Percentiles rank a stretch among this genome's conserved stretches.
Evolutionary conservation across 1,284 basidiomycete species (phyloP).

Genomic region (Waitea zeae): DNA sequence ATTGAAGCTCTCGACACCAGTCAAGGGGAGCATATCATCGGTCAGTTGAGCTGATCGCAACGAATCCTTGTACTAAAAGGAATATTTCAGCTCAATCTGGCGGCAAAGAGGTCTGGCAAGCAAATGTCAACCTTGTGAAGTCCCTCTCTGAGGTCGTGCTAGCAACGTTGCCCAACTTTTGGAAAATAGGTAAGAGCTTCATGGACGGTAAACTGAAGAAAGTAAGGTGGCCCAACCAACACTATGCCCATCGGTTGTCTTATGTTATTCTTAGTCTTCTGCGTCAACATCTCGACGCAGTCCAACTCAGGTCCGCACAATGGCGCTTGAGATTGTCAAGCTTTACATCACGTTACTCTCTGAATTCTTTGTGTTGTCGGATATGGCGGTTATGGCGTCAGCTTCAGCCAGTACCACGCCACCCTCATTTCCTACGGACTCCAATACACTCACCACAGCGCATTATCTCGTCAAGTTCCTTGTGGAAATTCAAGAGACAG

Average conservation of each 20-base stretch:
- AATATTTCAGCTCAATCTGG: conserved; percentile 15
- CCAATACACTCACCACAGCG: conserved; percentile 72
- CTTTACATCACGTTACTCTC: conserved; percentile 78
- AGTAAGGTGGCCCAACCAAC: conserved; percentile 33
- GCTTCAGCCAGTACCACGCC: conserved; percentile 21
- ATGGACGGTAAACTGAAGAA: conserved; percentile 85
- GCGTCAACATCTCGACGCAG: conserved; percentile 36
- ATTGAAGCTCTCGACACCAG: conserved; percentile 43
- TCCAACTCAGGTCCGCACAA: conserved; percentile 70
- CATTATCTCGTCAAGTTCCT: conserved; percentile 71
- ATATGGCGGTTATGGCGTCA: conserved; percentile 41
- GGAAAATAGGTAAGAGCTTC: conserved; percentile 83
- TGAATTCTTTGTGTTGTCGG: conserved; percentile 80
- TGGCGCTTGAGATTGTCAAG: conserved; percentile 85
- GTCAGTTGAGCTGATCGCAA: conserved; percentile 39
- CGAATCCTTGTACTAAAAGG: no score
- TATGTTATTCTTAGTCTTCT: neutral
- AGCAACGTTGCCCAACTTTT: conserved; percentile 76
- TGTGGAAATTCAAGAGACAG: conserved; percentile 73
- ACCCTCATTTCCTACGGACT: conserved; percentile 55
- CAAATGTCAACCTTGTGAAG: conserved; percentile 58
- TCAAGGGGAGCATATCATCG: conserved; percentile 40
- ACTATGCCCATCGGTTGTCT: no score
- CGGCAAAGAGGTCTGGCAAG: conserved; percentile 73
- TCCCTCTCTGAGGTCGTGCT: conserved; percentile 53